Evolutionary conservation across 495 filamentous ascomycete genomes (phyloP).

Genomic region (Terfezia boudieri): DNA sequence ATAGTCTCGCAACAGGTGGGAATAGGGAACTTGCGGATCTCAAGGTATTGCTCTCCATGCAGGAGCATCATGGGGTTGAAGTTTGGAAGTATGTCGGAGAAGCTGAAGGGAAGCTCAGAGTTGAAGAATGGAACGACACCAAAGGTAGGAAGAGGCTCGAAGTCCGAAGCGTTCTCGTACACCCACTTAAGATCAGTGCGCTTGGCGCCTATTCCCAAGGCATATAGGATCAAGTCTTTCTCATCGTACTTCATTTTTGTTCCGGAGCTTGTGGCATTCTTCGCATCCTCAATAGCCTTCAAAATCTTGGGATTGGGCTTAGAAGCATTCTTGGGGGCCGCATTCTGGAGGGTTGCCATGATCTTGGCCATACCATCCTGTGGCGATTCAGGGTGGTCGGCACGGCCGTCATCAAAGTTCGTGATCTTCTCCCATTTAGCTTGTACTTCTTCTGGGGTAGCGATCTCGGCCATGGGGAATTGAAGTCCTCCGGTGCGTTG

Average conservation of each 20-base stretch:
- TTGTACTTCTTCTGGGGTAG: constrained; percentile 70
- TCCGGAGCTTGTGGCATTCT: constrained; percentile 45
- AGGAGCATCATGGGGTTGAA: constrained; percentile 98
- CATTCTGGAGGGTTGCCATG: constrained; percentile 59
- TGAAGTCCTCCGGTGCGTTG: constrained; percentile 76
- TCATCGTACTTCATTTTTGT: constrained; percentile 66
- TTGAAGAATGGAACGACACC: constrained; percentile 88
- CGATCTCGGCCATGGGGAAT: constrained; percentile 71
- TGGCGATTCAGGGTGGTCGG: constrained; percentile 66
- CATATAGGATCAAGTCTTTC: constrained; percentile 81
- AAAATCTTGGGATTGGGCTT: constrained; percentile 29
- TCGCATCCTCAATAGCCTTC: constrained; percentile 53
- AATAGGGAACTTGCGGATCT: constrained; percentile 83
- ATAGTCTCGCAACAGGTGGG: constrained; percentile 64
- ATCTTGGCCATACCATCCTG: constrained; percentile 62
- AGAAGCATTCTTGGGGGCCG: constrained; percentile 4
- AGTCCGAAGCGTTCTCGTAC: constrained; percentile 70
- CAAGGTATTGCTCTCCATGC: constrained; percentile 96
- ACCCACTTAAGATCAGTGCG: constrained; percentile 70
- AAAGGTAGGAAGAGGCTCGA: constrained; percentile 83
- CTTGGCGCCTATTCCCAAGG: constrained; percentile 86
- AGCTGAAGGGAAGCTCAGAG: constrained; percentile 54
- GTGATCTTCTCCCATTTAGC: constrained; percentile 58
- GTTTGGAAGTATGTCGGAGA: constrained; percentile 71
- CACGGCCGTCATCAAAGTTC: constrained; percentile 73